A percentile compares a stretch with the other conserved stretches of the same genome.
phyloP scores from a whole-genome alignment of 768 basidiomycete genomes.

The Clitopilus hobsonii region DNA sequence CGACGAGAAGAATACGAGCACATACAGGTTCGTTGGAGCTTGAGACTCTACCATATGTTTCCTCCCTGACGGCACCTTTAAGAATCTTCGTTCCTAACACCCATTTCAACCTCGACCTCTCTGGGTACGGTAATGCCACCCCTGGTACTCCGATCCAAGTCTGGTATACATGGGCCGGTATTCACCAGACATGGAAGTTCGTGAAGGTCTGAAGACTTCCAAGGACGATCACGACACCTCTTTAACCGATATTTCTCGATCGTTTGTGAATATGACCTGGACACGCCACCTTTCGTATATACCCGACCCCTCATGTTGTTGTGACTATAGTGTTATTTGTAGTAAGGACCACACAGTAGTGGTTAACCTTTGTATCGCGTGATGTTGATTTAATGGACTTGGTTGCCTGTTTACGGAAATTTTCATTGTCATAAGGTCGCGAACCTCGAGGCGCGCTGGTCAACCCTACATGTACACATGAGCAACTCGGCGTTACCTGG shows the following conservation, averaged over 20 bases:
- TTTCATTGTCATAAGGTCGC: not conserved
- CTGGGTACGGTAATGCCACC: constrained; percentile 35
- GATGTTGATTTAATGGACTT: constrained; percentile 1
- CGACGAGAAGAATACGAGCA: constrained; percentile 31
- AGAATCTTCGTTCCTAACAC: constrained; percentile 46
- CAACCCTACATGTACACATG: not conserved
- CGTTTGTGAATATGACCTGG: not conserved
- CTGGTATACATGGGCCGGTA: constrained; percentile 44
- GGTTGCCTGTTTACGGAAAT: not conserved
- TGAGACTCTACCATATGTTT: not conserved
- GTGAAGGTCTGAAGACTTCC: constrained; percentile 10
- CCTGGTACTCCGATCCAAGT: constrained; percentile 41
- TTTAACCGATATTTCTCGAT: not conserved
- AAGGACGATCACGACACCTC: constrained; percentile 16
- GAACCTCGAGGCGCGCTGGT: not conserved
- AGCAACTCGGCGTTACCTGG: not conserved
- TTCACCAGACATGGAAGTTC: constrained; percentile 53
- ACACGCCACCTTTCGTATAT: not conserved
- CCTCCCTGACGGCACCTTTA: not conserved
- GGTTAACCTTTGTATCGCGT: not conserved
- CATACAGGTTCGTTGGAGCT: constrained; percentile 39
- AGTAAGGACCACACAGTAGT: not conserved
- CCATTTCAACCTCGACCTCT: constrained; percentile 41
- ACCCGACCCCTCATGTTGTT: not conserved
- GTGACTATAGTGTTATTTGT: constrained; percentile 1